Evolutionary conservation across 305 asterid genomes (phyloP), one percentile per base, ranked within the genome.

Genomic region (Fraxinus albicans): DNA sequence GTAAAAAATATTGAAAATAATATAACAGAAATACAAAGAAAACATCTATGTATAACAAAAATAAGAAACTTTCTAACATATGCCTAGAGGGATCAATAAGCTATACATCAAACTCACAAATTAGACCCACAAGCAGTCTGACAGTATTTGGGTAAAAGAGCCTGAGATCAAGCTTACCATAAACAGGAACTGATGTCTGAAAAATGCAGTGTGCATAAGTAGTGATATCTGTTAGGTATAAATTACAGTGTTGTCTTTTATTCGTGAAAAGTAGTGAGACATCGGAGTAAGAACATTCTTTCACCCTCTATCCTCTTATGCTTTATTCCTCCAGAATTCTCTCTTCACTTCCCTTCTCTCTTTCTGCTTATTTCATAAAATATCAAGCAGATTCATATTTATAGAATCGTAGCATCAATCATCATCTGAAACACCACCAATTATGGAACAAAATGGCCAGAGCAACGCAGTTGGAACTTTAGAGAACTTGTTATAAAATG

Each of bases 61-160:
- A 73, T 7, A 73, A 35, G 47, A 73, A 29, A 73, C 17, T 73
- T 34, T 73, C 77, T 34, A 19, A 35, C 15, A 19, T 73, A 17
- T 8, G 50, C 77, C 47, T 33, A 73, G 53, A 73, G 53, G 31
- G 77, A 15, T 73, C 47, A 35, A 82, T 67, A 42, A 67, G 82
- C 69, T 3, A 40, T 75, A 53, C 13, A 33, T 63, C 23, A 58
- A 83, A 77, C 63, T n/a, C 10, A 65, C 27, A 77, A 15, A 79
- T 4, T 21, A 65, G 77, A 63, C 25, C 27, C 72, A 29, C 50
- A 12, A 77, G 42, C 27, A 60, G 21, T 76, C 81, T 55, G 50
- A 34, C 50, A 67, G 79, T 80, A 77, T 53, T 25, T 17, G 12
- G 29, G 76, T 33, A 75, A 69, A 77, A 76, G 25, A 34, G 44